Evolutionary conservation across 2,329 filamentous ascomycete genomes (phyloP).

Genomic region (Ophiostoma himal-ulmi): DNA sequence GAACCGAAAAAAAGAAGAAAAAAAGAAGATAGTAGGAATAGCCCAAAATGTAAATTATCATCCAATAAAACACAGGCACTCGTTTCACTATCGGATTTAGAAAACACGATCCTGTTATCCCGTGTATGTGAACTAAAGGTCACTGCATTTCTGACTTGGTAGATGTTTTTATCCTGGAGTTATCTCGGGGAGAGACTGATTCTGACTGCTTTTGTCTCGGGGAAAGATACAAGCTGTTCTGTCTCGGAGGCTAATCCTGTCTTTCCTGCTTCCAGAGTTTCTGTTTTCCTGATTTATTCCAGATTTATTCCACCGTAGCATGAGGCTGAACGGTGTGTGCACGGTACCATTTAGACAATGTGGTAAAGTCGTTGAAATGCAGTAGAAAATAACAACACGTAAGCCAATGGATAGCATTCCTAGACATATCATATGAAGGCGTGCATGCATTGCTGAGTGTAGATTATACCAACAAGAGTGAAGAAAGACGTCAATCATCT

Average conservation of each 20-base stretch:
- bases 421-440: not conserved
- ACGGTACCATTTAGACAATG: not conserved
- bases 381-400: not conserved
- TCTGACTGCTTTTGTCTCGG: not conserved
- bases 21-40: not conserved
- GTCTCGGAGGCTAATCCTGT: not conserved
- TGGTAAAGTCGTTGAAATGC: not conserved
- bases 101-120: not conserved
- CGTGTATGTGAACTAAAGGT: not conserved
- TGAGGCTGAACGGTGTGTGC: not conserved
- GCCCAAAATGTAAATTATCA: not conserved
- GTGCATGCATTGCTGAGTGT: not conserved
- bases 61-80: not conserved
- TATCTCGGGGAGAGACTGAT: not conserved
- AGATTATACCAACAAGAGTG: not conserved
- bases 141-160: not conserved
- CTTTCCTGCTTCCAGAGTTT: not conserved
- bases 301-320: not conserved
- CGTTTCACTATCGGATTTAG: not conserved
- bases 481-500: too few relatives aligned
- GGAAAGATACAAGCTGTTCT: not conserved
- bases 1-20: not conserved
- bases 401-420: not conserved
- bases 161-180: not conserved
- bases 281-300: not conserved